A percentile compares a stretch with the other conserved stretches of the same genome.
Conservation (phyloP, 352 stramenopile species). For the Phytophthora parvispora region DNA sequence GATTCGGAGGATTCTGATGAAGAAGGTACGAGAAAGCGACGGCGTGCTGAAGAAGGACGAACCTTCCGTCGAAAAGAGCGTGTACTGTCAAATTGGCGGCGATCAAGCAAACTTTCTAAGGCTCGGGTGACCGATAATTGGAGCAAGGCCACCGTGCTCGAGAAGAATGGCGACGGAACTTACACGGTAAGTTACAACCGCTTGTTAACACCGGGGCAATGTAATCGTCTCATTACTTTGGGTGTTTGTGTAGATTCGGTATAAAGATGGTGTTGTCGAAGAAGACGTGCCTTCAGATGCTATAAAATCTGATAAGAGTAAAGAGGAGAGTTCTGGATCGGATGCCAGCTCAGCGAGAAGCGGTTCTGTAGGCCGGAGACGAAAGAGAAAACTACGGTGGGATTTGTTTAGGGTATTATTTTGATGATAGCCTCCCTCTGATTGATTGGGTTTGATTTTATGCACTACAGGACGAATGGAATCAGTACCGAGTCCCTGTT, state of each 20-base stretch:
- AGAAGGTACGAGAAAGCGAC: conserved; percentile 16
- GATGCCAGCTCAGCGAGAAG: conserved; percentile 5
- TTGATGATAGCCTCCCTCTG: neutral
- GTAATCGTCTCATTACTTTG: neutral
- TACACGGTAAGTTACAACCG: conserved; percentile 36
- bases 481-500: conserved; percentile 58
- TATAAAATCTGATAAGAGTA: conserved; percentile 31
- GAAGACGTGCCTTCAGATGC: conserved; percentile 59
- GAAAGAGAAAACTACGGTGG: conserved; percentile 8
- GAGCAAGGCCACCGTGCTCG: conserved; percentile 40
- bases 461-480: conserved; percentile 7
- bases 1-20: conserved; percentile 45
- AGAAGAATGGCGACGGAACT: conserved; percentile 46
- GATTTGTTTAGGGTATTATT: neutral
- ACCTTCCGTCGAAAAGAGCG: conserved; percentile 42
- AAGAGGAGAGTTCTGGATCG: neutral
- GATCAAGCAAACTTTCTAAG: conserved; percentile 52
- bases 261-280: conserved; percentile 56
- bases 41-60: neutral
- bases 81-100: conserved; percentile 47
- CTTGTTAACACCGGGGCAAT: neutral
- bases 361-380: neutral
- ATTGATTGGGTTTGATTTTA: neutral
- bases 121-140: conserved; percentile 35
- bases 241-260: conserved; percentile 51